These are phyloP conservation scores for Encephalitozoon intestinalis DNA, from an alignment of 371 early-diverging fungal genomes.

Conservation along the genomic window DNA sequence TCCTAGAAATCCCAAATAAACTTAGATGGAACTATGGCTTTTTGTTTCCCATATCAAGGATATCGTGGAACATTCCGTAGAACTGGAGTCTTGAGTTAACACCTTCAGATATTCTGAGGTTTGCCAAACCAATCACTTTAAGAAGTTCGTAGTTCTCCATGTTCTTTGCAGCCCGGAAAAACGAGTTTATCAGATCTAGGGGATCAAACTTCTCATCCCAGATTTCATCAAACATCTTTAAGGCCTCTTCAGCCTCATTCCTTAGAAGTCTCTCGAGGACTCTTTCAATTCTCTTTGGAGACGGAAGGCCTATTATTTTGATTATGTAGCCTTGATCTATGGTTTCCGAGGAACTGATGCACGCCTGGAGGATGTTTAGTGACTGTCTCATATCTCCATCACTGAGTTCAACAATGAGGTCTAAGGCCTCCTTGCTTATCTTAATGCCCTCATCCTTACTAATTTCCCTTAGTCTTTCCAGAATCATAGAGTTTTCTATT, in stretches of 20 bases:
- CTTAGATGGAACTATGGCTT: background rate
- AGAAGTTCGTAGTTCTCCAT: slow-evolving; percentile 46
- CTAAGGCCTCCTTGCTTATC: slow-evolving; percentile 60
- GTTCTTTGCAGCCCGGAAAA: slow-evolving; percentile 52
- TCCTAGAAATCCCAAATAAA: background rate
- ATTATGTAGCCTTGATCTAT: slow-evolving; percentile 30
- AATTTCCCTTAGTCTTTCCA: slow-evolving; percentile 70
- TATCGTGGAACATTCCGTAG: slow-evolving; percentile 52
- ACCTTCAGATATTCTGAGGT: slow-evolving; percentile 47
- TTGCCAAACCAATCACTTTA: slow-evolving; percentile 36
- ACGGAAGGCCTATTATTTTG: slow-evolving; percentile 51
- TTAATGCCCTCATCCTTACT: slow-evolving; percentile 70
- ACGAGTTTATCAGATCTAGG: slow-evolving; percentile 44
- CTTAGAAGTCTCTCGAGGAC: slow-evolving; percentile 14
- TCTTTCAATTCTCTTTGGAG: slow-evolving; percentile 34
- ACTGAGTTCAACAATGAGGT: slow-evolving; percentile 80
- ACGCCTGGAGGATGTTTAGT: slow-evolving; percentile 80
- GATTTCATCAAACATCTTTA: slow-evolving; percentile 39
- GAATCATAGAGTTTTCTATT: slow-evolving; percentile 69
- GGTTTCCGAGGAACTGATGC: background rate
- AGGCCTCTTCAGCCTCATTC: slow-evolving; percentile 35
- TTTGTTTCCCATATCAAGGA: slow-evolving; percentile 16
- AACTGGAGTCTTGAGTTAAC: slow-evolving; percentile 46
- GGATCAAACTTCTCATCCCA: slow-evolving; percentile 53
- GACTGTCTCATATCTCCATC: slow-evolving; percentile 98